phyloP scores from a whole-genome alignment of 306 rosid species.

The Fragaria ananassa region DNA sequence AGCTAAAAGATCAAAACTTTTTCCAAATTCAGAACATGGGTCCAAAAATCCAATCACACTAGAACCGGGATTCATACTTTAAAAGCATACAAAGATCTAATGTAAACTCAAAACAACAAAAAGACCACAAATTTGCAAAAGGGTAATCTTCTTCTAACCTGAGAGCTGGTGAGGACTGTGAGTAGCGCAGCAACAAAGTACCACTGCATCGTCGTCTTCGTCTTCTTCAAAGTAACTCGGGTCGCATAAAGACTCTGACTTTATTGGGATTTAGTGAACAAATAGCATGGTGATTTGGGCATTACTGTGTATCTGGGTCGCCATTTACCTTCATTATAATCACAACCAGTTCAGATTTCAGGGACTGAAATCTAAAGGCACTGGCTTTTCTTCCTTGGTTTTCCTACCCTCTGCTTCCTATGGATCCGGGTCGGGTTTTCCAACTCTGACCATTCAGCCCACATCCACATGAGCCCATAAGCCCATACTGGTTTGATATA shows the following conservation, averaged over 20 bases:
- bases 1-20: neutral
- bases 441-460: neutral
- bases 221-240: conserved; percentile 7
- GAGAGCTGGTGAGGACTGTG: conserved; percentile 63
- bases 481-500: neutral
- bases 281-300: neutral
- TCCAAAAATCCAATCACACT: neutral
- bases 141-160: conserved; percentile 32
- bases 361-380: neutral
- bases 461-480: neutral
- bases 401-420: neutral
- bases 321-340: neutral
- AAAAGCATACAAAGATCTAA: conserved; percentile 13
- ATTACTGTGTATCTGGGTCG: neutral
- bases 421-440: neutral
- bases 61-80: conserved; percentile 1
- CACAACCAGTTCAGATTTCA: neutral
- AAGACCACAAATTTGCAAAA: neutral
- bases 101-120: neutral
- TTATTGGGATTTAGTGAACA: neutral
- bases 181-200: conserved; percentile 57
- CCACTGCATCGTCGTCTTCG: conserved; percentile 50
- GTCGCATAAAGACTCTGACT: neutral
- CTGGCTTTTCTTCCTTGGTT: neutral
- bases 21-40: neutral